Base-by-base conservation (phyloP, 257 asterid species). In the Solanum arcanum region DNA sequence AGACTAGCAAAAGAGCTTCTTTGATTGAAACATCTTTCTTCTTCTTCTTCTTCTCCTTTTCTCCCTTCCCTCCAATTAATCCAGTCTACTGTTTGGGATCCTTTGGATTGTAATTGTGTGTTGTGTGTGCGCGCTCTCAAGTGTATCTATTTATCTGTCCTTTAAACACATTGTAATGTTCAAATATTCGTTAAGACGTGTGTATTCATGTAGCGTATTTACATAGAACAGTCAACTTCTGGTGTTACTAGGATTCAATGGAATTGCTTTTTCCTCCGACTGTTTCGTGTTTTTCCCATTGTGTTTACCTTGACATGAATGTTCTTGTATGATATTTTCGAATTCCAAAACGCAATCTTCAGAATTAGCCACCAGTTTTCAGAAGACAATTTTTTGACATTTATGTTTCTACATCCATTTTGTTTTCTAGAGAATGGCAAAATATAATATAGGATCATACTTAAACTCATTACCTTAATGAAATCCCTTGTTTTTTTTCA, bases 1-100 rank as follows among this genome's bases (percentile, higher is more conserved):
- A 93, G 91, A 93, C 90, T 95, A 86, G 92, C 97, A 89, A 91
- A 91, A 91, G 99, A 96, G 88, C 88, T 86, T 77, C 93, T 88
- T 87, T 95, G 92, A 94, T 86, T 70, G 85, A 10, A 20, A 23
- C 52, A 39, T 74, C 15, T 86, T 80, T 83, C 69, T 25, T 78
- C 33, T 80, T 83, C 69, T 25, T 78, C 33, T 46, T 35, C 42
- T 44, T 39, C 75, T 21, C 12, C 84, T 31, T 18, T 15, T 21
- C 11, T 41, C 46, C 29, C 33, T 56, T 76, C 18, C 76, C 25
- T 18, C 83, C 49, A 35, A 35, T 49, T 86, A 41, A 35, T 86
- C 49, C 6, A 56, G 44, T 23, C 35, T 49, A 85, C 21, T 68
- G 60, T n/a, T 16, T 62, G 83, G 64, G 29, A 42, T 46, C 52